phyloP scores from a whole-genome alignment of 352 stramenopile species.

The Pythium coloratum region DNA sequence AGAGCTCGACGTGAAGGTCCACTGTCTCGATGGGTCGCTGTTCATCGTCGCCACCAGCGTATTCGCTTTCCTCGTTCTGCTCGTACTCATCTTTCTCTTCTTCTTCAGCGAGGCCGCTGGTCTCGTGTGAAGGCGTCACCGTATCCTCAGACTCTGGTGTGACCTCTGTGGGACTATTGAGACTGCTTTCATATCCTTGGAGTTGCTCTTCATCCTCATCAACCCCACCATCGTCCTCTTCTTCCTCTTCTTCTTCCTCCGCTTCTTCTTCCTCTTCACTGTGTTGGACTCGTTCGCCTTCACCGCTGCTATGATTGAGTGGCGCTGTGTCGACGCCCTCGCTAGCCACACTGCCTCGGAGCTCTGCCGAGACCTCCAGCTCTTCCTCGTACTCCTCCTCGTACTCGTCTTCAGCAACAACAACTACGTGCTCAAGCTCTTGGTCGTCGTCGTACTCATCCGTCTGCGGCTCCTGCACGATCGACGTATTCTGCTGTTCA shows the following conservation, averaged over 20 bases:
- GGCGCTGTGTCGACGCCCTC: neutral
- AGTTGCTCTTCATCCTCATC: neutral
- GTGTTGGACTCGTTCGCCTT: too few relatives aligned
- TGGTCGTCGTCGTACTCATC: neutral
- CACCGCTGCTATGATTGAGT: too few relatives aligned
- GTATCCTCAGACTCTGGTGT: too few relatives aligned
- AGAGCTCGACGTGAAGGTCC: neutral
- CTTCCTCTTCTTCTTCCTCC: neutral
- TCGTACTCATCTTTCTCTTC: neutral
- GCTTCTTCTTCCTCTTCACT: neutral
- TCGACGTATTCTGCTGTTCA: neutral
- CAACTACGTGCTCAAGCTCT: neutral
- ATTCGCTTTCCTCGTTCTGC: neutral
- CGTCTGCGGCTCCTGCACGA: neutral
- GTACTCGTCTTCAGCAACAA: neutral
- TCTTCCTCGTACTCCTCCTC: neutral
- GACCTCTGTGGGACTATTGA: neutral
- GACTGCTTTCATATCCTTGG: neutral
- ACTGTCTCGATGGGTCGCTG: neutral
- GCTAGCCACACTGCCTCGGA: too few relatives aligned
- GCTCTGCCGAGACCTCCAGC: neutral
- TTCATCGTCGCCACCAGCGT: neutral
- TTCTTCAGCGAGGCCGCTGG: neutral
- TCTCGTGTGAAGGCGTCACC: too few relatives aligned
- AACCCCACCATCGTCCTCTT: neutral